Evolutionary conservation across 2,329 filamentous ascomycete genomes (phyloP).

Genomic region (Neurospora sp.): DNA sequence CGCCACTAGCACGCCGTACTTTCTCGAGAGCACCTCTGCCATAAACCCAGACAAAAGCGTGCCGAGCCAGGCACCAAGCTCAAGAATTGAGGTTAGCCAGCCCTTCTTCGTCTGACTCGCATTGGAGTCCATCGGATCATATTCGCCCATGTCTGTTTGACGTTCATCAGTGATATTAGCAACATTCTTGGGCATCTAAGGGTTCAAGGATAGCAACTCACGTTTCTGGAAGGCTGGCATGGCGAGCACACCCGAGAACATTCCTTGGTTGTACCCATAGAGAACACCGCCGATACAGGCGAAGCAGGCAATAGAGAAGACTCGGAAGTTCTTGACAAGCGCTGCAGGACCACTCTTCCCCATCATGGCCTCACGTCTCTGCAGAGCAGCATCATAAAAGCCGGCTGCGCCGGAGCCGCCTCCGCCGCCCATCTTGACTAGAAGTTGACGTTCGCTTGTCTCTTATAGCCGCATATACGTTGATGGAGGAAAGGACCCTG

Average conservation of each 20-base stretch:
- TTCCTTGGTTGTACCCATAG: conserved; percentile 68
- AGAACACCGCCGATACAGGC: conserved; percentile 52
- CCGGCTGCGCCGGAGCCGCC: conserved; percentile 21
- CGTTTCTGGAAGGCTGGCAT: conserved; percentile 44
- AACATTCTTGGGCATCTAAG: not conserved
- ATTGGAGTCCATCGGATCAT: conserved; percentile 32
- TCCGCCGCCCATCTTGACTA: conserved; percentile 30
- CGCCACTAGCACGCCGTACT: conserved; percentile 58
- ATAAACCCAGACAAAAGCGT: conserved; percentile 59
- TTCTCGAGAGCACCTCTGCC: conserved; percentile 59
- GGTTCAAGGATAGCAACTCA: conserved; percentile 21
- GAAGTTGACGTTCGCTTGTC: not conserved
- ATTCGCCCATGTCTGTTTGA: conserved; percentile 43
- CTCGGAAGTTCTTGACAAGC: conserved; percentile 48
- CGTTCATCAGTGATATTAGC: conserved; percentile 2
- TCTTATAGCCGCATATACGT: not conserved
- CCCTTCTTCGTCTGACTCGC: conserved; percentile 45
- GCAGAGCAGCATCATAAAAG: conserved; percentile 41
- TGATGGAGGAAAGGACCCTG: too few species aligned
- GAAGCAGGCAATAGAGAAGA: conserved; percentile 51
- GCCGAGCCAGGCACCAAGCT: conserved; percentile 70
- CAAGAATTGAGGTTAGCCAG: conserved; percentile 57
- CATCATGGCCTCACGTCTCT: conserved; percentile 43
- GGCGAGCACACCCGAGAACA: conserved; percentile 59
- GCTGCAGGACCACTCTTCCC: conserved; percentile 40